Conservation (phyloP, 139 green algal species). For the Pseudopediastrum boryanum region DNA sequence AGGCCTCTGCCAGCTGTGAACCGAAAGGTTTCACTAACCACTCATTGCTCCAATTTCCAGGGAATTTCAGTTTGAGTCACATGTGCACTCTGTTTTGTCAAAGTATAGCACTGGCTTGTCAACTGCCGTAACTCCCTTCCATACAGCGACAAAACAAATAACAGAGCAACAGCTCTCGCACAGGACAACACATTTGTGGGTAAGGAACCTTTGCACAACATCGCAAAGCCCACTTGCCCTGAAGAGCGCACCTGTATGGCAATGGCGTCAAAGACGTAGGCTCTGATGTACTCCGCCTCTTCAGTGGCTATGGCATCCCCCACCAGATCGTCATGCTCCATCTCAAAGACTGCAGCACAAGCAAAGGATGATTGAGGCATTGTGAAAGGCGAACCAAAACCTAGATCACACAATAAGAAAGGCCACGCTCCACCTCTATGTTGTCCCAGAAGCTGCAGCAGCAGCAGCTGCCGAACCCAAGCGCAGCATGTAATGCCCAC, state of each 20-base stretch:
- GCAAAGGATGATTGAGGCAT: not conserved
- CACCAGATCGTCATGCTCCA: constrained; percentile 87
- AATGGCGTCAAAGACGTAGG: not conserved
- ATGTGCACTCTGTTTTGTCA: too few species aligned
- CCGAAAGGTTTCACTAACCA: too few species aligned
- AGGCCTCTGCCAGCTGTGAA: too few species aligned
- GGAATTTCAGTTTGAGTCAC: too few species aligned
- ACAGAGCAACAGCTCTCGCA: too few species aligned
- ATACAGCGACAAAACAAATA: too few species aligned
- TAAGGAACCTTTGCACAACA: too few species aligned
- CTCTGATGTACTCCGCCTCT: constrained; percentile 59
- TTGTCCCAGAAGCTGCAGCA: not conserved
- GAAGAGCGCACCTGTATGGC: constrained; percentile 44
- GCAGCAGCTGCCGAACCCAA: not conserved
- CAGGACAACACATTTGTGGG: too few species aligned
- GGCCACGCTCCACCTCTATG: not conserved
- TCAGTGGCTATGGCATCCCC: constrained; percentile 76
- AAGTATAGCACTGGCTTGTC: too few species aligned
- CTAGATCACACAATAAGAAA: not conserved
- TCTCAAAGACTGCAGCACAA: not conserved
- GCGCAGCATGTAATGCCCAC: not conserved
- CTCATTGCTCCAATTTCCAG: too few species aligned
- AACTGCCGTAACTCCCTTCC: too few species aligned
- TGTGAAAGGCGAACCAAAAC: not conserved
- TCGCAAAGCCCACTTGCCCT: too few species aligned